Evolutionary conservation across 371 early-diverging fungal genomes (phyloP).

Genomic region (Actinomortierella ambigua): DNA sequence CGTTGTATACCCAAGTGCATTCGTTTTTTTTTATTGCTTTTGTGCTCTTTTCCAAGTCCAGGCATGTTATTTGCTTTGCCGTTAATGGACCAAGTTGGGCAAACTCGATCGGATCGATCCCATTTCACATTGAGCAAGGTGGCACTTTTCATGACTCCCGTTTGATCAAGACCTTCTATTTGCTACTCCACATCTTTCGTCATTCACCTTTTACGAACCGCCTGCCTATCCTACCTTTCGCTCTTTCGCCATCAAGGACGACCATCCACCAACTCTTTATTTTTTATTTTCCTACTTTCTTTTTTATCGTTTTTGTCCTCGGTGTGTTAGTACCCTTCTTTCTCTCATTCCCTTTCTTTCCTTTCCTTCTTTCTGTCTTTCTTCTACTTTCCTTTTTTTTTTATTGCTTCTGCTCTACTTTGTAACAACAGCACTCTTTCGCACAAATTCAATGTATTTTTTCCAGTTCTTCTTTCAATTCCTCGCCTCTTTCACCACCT

Average conservation of each 20-base stretch:
- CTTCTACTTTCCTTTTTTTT: constrained; percentile 11
- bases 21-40: constrained; percentile 3
- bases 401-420: constrained; percentile 15
- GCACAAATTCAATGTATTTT: neutral
- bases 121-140: no score
- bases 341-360: neutral
- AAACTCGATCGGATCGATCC: no score
- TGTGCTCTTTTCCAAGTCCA: constrained; percentile 10
- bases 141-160: no score
- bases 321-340: neutral
- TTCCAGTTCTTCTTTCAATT: neutral
- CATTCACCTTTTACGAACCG: no score
- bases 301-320: neutral
- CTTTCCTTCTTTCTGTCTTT: constrained; percentile 1
- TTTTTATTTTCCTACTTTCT: constrained; percentile 3
- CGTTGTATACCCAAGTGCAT: neutral
- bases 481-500: neutral
- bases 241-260: no score
- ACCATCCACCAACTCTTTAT: constrained; percentile 4
- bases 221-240: no score
- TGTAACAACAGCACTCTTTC: constrained; percentile 2
- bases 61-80: constrained; percentile 34
- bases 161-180: constrained; percentile 14
- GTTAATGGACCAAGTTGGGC: constrained; percentile 2
- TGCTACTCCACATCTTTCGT: constrained; percentile 4